These are phyloP conservation scores for Bipolaris zeicola DNA, from an alignment of 2,329 filamentous ascomycete species.

Conservation along the genomic window DNA sequence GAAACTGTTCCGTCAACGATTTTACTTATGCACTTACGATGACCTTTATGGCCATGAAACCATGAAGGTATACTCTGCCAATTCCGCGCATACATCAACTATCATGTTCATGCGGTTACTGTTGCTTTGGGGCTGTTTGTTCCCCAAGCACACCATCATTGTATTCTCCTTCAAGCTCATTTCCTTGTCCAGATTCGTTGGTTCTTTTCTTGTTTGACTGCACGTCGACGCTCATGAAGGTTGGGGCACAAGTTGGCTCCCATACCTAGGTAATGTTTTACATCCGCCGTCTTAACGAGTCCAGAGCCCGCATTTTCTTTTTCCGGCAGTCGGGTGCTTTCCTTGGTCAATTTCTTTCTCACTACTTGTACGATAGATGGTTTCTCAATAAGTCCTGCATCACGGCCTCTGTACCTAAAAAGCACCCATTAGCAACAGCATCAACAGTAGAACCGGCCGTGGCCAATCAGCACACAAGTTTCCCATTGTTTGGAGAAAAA, in stretches of 20 bases:
- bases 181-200: conserved; percentile 26
- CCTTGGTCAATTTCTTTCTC: conserved; percentile 21
- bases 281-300: conserved; percentile 44
- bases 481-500: conserved; percentile 16
- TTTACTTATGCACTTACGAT: conserved; percentile 47
- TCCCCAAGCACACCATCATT: conserved; percentile 23
- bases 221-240: conserved; percentile 39
- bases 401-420: conserved; percentile 49
- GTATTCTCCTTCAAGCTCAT: conserved; percentile 14
- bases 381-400: conserved; percentile 26
- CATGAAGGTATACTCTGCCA: conserved; percentile 45
- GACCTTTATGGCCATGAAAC: conserved; percentile 45
- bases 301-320: conserved; percentile 21
- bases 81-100: conserved; percentile 23
- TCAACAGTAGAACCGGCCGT: conserved; percentile 34
- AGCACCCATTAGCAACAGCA: conserved; percentile 42
- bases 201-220: conserved; percentile 27
- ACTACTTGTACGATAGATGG: conserved; percentile 45
- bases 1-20: conserved; percentile 46
- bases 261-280: conserved; percentile 44
- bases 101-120: conserved; percentile 22
- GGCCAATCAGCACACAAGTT: conserved; percentile 24
- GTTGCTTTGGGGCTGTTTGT: conserved; percentile 11
- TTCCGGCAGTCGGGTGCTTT: conserved; percentile 12
- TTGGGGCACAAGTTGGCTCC: conserved; percentile 40